Percentiles rank a stretch among this genome's conserved stretches.
These are phyloP conservation scores for Pythium coloratum DNA, from an alignment of 352 stramenopile genomes.

Conservation along the genomic window DNA sequence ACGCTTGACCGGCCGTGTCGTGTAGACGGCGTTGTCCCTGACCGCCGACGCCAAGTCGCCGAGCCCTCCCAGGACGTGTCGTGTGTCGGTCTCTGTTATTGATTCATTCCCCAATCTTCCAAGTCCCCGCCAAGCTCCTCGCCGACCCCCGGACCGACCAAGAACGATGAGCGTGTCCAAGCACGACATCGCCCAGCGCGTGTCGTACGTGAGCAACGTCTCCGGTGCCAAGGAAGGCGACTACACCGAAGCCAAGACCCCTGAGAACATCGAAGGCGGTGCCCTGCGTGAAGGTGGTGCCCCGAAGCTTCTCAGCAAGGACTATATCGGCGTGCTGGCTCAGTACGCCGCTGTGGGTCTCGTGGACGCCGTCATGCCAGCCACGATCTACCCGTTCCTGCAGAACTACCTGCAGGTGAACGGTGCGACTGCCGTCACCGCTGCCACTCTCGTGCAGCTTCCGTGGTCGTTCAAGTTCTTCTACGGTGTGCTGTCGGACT, in stretches of 20 bases:
- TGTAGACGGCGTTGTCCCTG: too few relatives aligned
- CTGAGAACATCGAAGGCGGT: constrained; percentile 28
- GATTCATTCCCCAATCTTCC: too few relatives aligned
- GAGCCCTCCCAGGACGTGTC: too few relatives aligned
- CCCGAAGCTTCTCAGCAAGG: constrained; percentile 30
- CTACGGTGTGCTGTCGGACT: constrained; percentile 38
- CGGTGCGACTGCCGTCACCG: constrained; percentile 24
- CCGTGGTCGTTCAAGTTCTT: constrained; percentile 39
- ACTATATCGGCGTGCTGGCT: constrained; percentile 31
- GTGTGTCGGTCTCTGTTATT: too few relatives aligned
- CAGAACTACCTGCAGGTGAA: constrained; percentile 41
- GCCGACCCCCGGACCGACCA: too few relatives aligned
- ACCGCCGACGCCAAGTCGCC: too few relatives aligned
- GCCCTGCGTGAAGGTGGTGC: constrained; percentile 37
- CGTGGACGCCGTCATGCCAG: constrained; percentile 30
- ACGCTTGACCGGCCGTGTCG: too few relatives aligned
- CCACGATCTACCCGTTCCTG: constrained; percentile 48
- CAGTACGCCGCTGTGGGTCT: constrained; percentile 28
- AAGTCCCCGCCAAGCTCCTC: too few relatives aligned
- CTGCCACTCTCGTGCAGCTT: constrained; percentile 23
- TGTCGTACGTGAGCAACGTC: constrained; percentile 38
- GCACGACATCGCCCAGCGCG: constrained; percentile 24
- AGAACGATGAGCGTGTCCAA: constrained; percentile 4
- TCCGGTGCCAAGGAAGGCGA: constrained; percentile 31
- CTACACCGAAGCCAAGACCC: constrained; percentile 30